Evolutionary conservation across 1,139 yeast genomes (phyloP), one percentile per base, ranked within the genome.

Genomic region (Magnusiomyces tetraspermus): DNA sequence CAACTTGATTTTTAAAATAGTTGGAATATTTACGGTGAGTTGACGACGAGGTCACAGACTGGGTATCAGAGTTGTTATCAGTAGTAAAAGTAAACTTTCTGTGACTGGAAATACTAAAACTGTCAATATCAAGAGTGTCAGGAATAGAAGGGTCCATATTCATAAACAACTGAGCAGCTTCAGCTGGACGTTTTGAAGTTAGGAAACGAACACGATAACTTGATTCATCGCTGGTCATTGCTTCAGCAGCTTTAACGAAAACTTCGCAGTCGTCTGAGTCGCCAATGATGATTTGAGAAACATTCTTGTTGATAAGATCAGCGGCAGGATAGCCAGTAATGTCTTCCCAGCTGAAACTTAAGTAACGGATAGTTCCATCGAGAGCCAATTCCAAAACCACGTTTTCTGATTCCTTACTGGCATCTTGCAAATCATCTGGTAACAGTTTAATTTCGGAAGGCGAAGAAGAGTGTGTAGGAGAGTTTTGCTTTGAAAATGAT

Each of bases 331-430:
- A 64, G 66, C 71, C 72, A 17, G 82, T 83, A 11, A 89, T 76
- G 10, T 76, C 63, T 60, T 82, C 84, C 97, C 97, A 90, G 58
- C 83, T 79, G 57, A 76, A 77, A 57, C 92, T 79, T 36, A 89
- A 67, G 65, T 85, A 86, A 51, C 79, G 77, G n/a, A 92, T 81
- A 43, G 76, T 78, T 21, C 96, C 89, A 61, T 83, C 83, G 62
- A 88, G 71, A 62, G 85, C 92, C 55, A 92, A 70, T 67, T 92
- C 98, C 71, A 92, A 71, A 1, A 92, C 83, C n/a, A 83, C 79
- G n/a, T 89, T 83, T 3, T 88, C 88, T 59, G 83, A 84, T 57
- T 78, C 77, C 13, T 82, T 76, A 21, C 85, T 79, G 0, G 90
- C 90, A 22, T 61, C 56, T 13, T 63, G 59, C 28, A 66, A 55